Evolutionary conservation across 73 alveolate species (phyloP).

Genomic region (Paramecium biaurelia): DNA sequence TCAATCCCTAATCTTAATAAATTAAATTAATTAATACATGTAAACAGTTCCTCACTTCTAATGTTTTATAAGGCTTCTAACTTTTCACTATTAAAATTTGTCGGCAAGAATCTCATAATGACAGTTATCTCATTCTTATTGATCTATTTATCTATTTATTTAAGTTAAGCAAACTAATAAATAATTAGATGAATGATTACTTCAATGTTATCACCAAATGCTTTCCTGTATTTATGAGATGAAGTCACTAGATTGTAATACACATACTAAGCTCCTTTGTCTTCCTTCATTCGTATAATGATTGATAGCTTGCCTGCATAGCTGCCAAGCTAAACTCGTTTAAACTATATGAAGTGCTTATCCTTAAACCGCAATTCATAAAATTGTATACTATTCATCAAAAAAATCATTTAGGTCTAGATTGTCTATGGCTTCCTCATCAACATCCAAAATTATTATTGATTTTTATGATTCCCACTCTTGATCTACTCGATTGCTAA

Average conservation of each 20-base stretch:
- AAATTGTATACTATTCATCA: constrained; percentile 25
- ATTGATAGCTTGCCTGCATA: constrained; percentile 43
- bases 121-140: not conserved
- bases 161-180: constrained; percentile 18
- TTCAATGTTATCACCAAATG: constrained; percentile 8
- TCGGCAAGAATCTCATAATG: not conserved
- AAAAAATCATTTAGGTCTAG: not conserved
- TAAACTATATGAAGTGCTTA: constrained; percentile 38
- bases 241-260: constrained; percentile 2
- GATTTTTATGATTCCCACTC: constrained; percentile 35
- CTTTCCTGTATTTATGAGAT: constrained; percentile 20
- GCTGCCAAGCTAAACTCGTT: constrained; percentile 41
- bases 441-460: not conserved
- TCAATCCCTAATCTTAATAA: not conserved
- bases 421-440: not conserved
- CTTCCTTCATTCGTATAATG: constrained; percentile 16
- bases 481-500: not conserved
- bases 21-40: not conserved
- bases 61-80: not conserved
- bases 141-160: not conserved
- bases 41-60: not conserved
- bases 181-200: not conserved
- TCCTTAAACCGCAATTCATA: constrained; percentile 55
- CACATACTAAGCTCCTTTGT: constrained; percentile 31
- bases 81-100: not conserved